Evolutionary conservation across 176 grass and related monocot genomes (phyloP).

Genomic region (Cenchrus americanus): DNA sequence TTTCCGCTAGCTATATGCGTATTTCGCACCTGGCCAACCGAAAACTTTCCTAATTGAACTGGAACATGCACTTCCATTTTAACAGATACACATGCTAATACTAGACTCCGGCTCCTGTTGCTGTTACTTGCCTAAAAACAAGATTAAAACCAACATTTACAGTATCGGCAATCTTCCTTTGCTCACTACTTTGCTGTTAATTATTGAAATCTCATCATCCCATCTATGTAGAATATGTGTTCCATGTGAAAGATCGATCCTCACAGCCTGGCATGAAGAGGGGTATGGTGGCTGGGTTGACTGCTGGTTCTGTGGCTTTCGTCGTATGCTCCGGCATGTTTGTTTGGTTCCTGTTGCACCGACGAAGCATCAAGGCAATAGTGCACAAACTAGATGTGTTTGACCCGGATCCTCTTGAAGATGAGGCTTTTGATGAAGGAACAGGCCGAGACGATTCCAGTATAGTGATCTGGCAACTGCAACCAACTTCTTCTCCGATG

Average conservation of each 20-base stretch:
- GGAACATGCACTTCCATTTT: too few relatives aligned
- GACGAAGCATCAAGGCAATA: neutral
- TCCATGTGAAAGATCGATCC: neutral
- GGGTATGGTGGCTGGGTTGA: neutral
- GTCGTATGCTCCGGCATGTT: neutral
- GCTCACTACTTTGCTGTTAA: too few relatives aligned
- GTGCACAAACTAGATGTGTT: neutral
- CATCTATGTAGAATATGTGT: too few relatives aligned
- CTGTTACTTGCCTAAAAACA: too few relatives aligned
- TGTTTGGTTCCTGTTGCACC: neutral
- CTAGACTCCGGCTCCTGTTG: too few relatives aligned
- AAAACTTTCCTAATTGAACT: too few relatives aligned
- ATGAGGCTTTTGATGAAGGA: neutral
- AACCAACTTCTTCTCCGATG: neutral
- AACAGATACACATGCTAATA: too few relatives aligned
- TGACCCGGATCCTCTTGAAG: neutral
- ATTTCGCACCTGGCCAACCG: too few relatives aligned
- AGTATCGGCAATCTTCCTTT: too few relatives aligned
- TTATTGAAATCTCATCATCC: too few relatives aligned
- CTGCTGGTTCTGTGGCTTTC: neutral
- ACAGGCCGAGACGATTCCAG: neutral
- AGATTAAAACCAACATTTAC: too few relatives aligned
- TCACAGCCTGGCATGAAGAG: fast-evolving
- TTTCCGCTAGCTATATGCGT: too few relatives aligned
- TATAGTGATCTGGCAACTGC: neutral